Conservation (phyloP, 768 basidiomycete genomes). For the Mrakia gelida region DNA sequence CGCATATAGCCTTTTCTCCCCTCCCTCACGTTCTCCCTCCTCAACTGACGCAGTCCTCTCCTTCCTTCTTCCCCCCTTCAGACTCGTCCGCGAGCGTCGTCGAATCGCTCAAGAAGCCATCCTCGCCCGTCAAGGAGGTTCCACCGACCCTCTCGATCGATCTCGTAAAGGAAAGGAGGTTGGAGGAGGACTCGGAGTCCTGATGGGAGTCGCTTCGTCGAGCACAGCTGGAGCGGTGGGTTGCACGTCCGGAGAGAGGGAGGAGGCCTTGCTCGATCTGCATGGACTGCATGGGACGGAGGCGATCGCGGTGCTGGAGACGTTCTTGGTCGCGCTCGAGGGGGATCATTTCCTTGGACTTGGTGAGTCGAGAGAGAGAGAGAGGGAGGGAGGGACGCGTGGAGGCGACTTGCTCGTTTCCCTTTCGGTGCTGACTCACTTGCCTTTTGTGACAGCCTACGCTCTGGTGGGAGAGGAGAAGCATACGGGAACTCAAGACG, state of each 20-base stretch:
- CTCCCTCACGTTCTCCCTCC: not conserved
- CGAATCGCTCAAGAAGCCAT: slow-evolving; percentile 72
- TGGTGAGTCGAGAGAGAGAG: slow-evolving; percentile 49
- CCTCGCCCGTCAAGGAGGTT: slow-evolving; percentile 51
- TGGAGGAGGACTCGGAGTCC: slow-evolving; percentile 79
- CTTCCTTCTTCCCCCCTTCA: slow-evolving; percentile 33
- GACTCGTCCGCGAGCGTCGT: slow-evolving; percentile 76
- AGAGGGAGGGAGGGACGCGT: not conserved
- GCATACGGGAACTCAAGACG: slow-evolving; percentile 87
- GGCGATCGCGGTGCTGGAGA: slow-evolving; percentile 82
- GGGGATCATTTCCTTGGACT: slow-evolving; percentile 81
- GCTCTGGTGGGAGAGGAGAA: slow-evolving; percentile 92
- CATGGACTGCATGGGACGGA: slow-evolving; percentile 68
- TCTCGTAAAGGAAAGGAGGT: slow-evolving; percentile 64
- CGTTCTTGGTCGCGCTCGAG: slow-evolving; percentile 84
- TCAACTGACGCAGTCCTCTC: not conserved
- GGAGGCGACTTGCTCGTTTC: not conserved
- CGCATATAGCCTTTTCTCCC: not conserved
- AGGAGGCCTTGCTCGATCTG: slow-evolving; percentile 73
- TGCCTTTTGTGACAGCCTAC: slow-evolving; percentile 56
- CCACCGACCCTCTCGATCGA: slow-evolving; percentile 76
- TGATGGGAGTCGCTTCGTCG: slow-evolving; percentile 67
- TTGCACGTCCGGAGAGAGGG: slow-evolving; percentile 77
- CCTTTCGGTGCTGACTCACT: not conserved
- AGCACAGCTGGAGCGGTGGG: slow-evolving; percentile 50